Percentiles rank a stretch among this genome's conserved stretches.
Conservation (phyloP, 2,329 filamentous ascomycete genomes). For the Elsinoe australis region DNA sequence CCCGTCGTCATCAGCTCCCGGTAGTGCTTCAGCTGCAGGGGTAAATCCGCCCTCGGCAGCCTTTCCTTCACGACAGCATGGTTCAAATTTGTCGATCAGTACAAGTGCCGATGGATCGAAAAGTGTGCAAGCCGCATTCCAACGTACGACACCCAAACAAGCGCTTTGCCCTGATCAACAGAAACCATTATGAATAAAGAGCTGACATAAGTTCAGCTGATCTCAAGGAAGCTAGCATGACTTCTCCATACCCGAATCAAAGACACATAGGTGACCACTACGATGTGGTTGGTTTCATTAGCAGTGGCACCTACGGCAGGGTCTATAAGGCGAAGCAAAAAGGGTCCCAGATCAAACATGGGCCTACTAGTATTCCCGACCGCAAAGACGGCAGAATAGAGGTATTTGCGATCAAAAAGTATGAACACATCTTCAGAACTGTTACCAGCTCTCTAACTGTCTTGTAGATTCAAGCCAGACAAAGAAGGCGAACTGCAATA, state of each 20-base stretch:
- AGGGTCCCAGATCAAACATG: constrained; percentile 47
- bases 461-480: constrained; percentile 74
- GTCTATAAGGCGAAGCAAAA: constrained; percentile 90
- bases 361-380: constrained; percentile 19
- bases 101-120: constrained; percentile 20
- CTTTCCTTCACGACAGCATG: constrained; percentile 31
- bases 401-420: constrained; percentile 98
- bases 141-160: constrained; percentile 26
- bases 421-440: constrained; percentile 28
- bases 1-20: constrained; percentile 17
- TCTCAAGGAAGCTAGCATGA: constrained; percentile 16
- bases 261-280: constrained; percentile 87
- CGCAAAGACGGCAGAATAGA: constrained; percentile 37
- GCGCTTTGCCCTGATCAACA: not conserved
- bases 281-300: constrained; percentile 96
- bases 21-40: constrained; percentile 15
- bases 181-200: constrained; percentile 6
- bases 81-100: constrained; percentile 14
- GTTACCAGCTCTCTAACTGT: not conserved
- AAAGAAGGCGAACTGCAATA: constrained; percentile 97
- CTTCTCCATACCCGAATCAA: constrained; percentile 53
- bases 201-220: constrained; percentile 10
- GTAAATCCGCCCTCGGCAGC: constrained; percentile 20
- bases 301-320: constrained; percentile 92
- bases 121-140: constrained; percentile 35